Base-by-base conservation (phyloP, 202 grass and related monocot species). In the Hordeum pubiflorum region DNA sequence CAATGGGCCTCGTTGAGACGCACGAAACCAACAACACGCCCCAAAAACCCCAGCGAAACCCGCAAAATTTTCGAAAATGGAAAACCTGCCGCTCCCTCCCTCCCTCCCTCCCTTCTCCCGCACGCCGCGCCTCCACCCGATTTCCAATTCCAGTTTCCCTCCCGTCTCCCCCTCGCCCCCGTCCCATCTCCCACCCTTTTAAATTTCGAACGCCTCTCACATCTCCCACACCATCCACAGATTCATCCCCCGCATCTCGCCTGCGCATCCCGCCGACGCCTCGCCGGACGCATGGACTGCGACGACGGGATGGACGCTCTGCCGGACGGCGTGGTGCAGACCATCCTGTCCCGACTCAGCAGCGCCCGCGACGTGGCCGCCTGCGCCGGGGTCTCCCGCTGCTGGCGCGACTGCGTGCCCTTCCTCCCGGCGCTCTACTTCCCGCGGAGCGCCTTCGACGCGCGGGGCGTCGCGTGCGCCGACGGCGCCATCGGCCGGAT, bases 351-450 rank as follows among this genome's bases (percentile, higher is more conserved):
- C 39, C 84, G 81, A 20, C 84, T 94, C 33, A 97, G 81, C 79
- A 93, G 74, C 63, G 95, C 95, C 23, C 81, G 91, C 41, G 92
- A 97, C 66, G 81, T 97, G 33, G 95, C 86, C 7, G 73, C 88
- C 27, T 92, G 91, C 89, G 76, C 84, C 2, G 93, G 82, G 69
- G 95, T 97, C 41, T 89, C 88, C 33, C 84, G 76, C 31, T 44
- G 87, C 82, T 92, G 92, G 95, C 88, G 86, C 65, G 85, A 72
- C 63, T 87, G 87, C 68, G 76, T 94, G 44, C 94, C 91, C 15
- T 97, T 71, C 86, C 77, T 94, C 73, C 95, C 92, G 9, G 46
- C 88, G 6, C 92, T 97, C 75, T 94, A 89, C 88, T 97, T 97
- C 69, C 88, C 92, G 63, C 94, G 94, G 20, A 86, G 81, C 68